phyloP scores from a whole-genome alignment of 2,329 filamentous ascomycete genomes.

The Akanthomyces uredinophilus region DNA sequence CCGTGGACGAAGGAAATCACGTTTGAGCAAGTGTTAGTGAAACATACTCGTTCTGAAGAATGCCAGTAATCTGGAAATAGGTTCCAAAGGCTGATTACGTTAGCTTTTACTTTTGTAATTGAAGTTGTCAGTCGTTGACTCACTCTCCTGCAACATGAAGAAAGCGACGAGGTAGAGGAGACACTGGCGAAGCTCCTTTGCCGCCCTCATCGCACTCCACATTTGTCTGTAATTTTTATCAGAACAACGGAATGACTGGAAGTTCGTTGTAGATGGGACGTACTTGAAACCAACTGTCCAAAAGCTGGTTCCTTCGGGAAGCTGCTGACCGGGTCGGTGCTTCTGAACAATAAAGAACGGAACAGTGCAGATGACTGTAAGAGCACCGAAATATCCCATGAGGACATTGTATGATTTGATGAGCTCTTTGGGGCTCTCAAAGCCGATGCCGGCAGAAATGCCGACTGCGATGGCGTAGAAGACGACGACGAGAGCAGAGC shows the following conservation, averaged over 20 bases:
- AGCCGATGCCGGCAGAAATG: constrained; percentile 19
- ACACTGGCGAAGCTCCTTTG: constrained; percentile 19
- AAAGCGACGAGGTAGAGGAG: constrained; percentile 20
- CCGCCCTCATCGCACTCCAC: constrained; percentile 19
- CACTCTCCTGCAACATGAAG: constrained; percentile 21
- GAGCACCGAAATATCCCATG: constrained; percentile 20
- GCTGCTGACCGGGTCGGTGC: constrained; percentile 21
- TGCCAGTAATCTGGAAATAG: constrained; percentile 19
- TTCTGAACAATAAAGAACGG: constrained; percentile 23
- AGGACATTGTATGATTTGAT: constrained; percentile 18
- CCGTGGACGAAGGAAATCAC: background rate
- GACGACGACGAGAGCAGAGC: constrained; percentile 19
- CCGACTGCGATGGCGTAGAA: constrained; percentile 19
- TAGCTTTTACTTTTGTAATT: background rate
- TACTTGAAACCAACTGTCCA: constrained; percentile 17
- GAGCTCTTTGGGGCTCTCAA: constrained; percentile 14
- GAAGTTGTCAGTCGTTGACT: background rate
- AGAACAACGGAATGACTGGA: background rate
- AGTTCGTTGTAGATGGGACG: background rate
- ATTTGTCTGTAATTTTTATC: constrained; percentile 13
- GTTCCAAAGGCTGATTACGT: constrained; percentile 17
- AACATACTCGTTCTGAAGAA: constrained; percentile 19
- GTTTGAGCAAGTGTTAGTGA: background rate
- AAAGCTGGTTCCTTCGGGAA: constrained; percentile 17
- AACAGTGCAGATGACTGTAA: constrained; percentile 19